Evolutionary conservation across 495 filamentous ascomycete genomes (phyloP), one percentile per base, ranked within the genome.

Genomic region (Lasiosphaeriaceae sp.): DNA sequence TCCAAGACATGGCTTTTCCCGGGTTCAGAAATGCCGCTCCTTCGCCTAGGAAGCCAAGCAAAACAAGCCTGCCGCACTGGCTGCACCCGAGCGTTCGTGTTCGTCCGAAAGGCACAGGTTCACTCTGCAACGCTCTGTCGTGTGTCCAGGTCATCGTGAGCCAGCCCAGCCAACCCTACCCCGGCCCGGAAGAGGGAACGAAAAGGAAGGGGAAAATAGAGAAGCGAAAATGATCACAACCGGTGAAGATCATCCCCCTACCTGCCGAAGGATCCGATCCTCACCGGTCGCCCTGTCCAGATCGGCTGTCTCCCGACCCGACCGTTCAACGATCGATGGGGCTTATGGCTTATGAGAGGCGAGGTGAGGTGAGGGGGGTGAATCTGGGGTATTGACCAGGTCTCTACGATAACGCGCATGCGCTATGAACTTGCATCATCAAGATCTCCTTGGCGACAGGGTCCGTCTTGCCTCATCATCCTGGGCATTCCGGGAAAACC

Each of bases 231-330:
- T 47, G 35, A 23, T 57, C 55, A 14, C n/a, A 14, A 52, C 58
- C 59, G 59, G 29, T 52, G 59, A 31, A 47, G 45, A 62, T 57
- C 59, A 51, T 24, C 44, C 47, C 51, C 55, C 37, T 57, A 55
- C 21, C 46, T 37, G 47, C 55, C 60, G 54, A 24, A 22, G 31
- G 46, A 20, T 49, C 60, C 60, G 47, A 55, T 31, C 50, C 55
- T 52, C 55, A 58, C 55, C 60, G 52, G 51, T 55, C 47, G 43
- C 39, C 55, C 47, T 34, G 51, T 22, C 49, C 35, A 43, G 55
- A 58, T 62, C 60, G 60, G 60, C 47, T 62, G 35, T 52, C n/a
- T 23, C 47, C 55, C 34, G 54, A 55, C 46, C 60, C 60, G 60
- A 55, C 39, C 16, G 9, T 17, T 31, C 46, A 39, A 34, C 19